Evolutionary conservation across 176 grass and related monocot species (phyloP).

Genomic region (Tillandsia leiboldiana): DNA sequence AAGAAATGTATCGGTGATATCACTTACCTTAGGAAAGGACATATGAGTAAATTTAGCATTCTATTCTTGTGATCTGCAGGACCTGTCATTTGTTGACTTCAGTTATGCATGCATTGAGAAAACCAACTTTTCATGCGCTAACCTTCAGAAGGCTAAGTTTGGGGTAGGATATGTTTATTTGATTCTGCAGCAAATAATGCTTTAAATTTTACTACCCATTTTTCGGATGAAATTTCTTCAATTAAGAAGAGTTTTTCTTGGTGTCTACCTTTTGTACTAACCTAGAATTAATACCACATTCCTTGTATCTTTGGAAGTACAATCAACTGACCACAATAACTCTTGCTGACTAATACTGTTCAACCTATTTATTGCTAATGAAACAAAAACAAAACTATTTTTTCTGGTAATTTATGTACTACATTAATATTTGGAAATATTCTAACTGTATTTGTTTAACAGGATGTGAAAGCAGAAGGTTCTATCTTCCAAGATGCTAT

Average conservation of each 20-base stretch:
- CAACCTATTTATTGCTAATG: background rate
- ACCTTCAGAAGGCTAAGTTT: constrained; percentile 90
- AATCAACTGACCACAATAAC: background rate
- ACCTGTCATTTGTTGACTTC: constrained; percentile 79
- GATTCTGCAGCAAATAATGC: background rate
- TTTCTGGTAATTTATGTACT: background rate
- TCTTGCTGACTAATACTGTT: background rate
- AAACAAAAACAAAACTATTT: background rate
- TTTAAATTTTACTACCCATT: background rate
- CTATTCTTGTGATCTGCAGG: constrained; percentile 31
- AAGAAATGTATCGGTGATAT: too few relatives aligned
- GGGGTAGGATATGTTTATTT: constrained; percentile 35
- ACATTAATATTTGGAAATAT: constrained; percentile 1
- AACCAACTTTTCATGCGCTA: constrained; percentile 56
- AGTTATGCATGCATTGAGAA: constrained; percentile 65
- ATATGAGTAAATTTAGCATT: background rate
- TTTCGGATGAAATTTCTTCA: constrained; percentile 1
- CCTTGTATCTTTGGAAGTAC: background rate
- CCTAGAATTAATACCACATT: background rate
- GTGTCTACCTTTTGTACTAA: background rate
- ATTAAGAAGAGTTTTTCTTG: background rate
- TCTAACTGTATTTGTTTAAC: constrained; percentile 14
- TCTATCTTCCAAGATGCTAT: constrained; percentile 54
- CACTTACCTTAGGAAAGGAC: too few relatives aligned
- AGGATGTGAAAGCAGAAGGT: constrained; percentile 58